These are phyloP conservation scores for Metschnikowia colocasiae DNA, from an alignment of 805 yeast species.

Conservation along the genomic window DNA sequence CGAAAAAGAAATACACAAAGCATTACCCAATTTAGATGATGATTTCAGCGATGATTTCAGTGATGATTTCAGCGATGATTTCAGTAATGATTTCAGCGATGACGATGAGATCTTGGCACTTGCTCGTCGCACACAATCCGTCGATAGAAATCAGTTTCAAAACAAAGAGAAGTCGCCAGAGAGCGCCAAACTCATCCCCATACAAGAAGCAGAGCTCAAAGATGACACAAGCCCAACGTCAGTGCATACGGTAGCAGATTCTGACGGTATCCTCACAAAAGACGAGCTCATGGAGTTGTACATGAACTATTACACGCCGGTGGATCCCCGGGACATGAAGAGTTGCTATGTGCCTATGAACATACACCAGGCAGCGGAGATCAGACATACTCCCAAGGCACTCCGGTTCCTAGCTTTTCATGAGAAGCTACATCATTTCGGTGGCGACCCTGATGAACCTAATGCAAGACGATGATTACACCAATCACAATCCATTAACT, in stretches of 20 bases:
- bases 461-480: too few relatives aligned
- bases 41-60: neutral
- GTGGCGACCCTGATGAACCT: too few relatives aligned
- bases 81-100: slow-evolving; percentile 13
- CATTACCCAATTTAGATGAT: neutral
- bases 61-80: neutral
- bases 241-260: slow-evolving; percentile 4
- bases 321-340: slow-evolving; percentile 12
- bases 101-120: slow-evolving; percentile 19
- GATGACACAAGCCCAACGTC: neutral
- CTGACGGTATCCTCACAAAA: slow-evolving; percentile 41
- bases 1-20: neutral
- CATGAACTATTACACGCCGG: slow-evolving; percentile 32
- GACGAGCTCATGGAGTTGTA: slow-evolving; percentile 39
- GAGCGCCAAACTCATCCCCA: too few relatives aligned
- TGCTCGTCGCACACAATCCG: slow-evolving; percentile 13
- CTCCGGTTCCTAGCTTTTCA: neutral
- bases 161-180: neutral
- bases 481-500: neutral
- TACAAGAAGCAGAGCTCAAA: too few relatives aligned
- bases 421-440: too few relatives aligned
- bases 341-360: slow-evolving; percentile 6
- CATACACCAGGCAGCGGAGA: neutral
- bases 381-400: neutral
- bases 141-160: slow-evolving; percentile 10